These are phyloP conservation scores for Ogataea parapolymorpha DNA, from an alignment of 805 yeast genomes.

Conservation along the genomic window DNA sequence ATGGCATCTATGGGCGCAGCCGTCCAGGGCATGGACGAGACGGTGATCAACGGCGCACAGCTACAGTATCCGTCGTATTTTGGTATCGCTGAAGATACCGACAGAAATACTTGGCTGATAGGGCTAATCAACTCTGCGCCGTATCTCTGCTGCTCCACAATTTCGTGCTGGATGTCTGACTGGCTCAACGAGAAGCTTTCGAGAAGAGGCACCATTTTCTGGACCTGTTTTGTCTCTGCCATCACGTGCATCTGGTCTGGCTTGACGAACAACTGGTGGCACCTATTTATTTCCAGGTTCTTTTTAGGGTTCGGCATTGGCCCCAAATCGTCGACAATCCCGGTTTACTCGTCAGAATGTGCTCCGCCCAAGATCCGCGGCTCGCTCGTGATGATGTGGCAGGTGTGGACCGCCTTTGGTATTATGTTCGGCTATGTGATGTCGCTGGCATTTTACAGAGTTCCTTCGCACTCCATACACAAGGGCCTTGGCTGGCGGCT, in stretches of 20 bases:
- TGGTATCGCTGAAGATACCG: slow-evolving; percentile 45
- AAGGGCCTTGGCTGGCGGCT: slow-evolving; percentile 65
- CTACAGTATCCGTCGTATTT: slow-evolving; percentile 56
- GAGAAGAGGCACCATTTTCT: slow-evolving; percentile 64
- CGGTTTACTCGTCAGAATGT: slow-evolving; percentile 67
- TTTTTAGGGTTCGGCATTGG: slow-evolving; percentile 68
- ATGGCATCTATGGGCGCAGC: slow-evolving; percentile 77
- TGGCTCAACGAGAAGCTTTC: slow-evolving; percentile 54
- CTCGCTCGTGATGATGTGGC: slow-evolving; percentile 71
- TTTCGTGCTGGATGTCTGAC: slow-evolving; percentile 66
- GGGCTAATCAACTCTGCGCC: slow-evolving; percentile 72
- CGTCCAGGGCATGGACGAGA: slow-evolving; percentile 78
- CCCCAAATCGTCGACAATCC: slow-evolving; percentile 73
- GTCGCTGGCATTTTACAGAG: slow-evolving; percentile 57
- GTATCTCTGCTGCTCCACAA: slow-evolving; percentile 56
- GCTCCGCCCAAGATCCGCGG: slow-evolving; percentile 63
- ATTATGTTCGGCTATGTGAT: slow-evolving; percentile 70
- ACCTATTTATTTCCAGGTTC: slow-evolving; percentile 63
- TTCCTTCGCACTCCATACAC: slow-evolving; percentile 43
- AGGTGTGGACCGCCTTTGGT: slow-evolving; percentile 71
- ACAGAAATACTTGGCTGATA: slow-evolving; percentile 51
- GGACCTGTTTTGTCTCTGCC: slow-evolving; percentile 59
- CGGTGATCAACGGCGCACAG: slow-evolving; percentile 71
- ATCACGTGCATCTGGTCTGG: slow-evolving; percentile 70
- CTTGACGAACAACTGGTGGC: slow-evolving; percentile 60